Base-by-base conservation (phyloP, 1,284 basidiomycete species). In the Cystobasidium pallidum region DNA sequence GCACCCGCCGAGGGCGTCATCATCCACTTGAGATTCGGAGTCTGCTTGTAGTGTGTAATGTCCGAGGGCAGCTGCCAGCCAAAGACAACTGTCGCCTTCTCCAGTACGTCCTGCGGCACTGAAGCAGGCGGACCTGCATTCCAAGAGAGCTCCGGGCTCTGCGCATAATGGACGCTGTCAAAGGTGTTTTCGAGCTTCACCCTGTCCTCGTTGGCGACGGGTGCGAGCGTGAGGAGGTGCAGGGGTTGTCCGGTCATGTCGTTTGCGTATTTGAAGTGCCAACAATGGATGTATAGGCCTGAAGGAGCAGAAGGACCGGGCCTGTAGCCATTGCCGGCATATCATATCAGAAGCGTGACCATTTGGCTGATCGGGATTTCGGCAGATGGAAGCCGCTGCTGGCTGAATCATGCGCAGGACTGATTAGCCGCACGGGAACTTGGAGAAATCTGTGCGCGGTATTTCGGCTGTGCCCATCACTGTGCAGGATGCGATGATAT, bases 1-100 rank as follows among this genome's bases (percentile, higher is more conserved):
- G 58, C 41, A 34, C 67, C 67, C 15, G 67, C 67, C 3, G 57
- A 62, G 10, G 67, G 67, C 0, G 67, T 70, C 57, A 70, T 61
- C 34, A 61, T 57, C 67, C 67, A 70, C 17, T 61, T 34, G 24
- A 70, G 57, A 17, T 62, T 70, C 11, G 67, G 67, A 2, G 52
- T 45, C 21, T 70, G 54, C 43, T 36, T 36, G 43, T 21, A 28
- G 17, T 32, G 26, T 8, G 55, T 39, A 11, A 70, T 58, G 21
- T 62, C 36, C 19, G 11, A 28, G 24, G 67, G 67, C 17, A 70
- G 30, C 21, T 70, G 41, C 67, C 67, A 70, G 15, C 67, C 67
- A 21, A 70, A 70, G 24, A 70, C 45, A 36, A n/a, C 39, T 13
- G 67, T 62, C 3, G 67, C 41, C 32, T 41, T 45, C 4, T 61